Base-by-base conservation (phyloP, 768 basidiomycete species). In the Pisolithus marmoratus region DNA sequence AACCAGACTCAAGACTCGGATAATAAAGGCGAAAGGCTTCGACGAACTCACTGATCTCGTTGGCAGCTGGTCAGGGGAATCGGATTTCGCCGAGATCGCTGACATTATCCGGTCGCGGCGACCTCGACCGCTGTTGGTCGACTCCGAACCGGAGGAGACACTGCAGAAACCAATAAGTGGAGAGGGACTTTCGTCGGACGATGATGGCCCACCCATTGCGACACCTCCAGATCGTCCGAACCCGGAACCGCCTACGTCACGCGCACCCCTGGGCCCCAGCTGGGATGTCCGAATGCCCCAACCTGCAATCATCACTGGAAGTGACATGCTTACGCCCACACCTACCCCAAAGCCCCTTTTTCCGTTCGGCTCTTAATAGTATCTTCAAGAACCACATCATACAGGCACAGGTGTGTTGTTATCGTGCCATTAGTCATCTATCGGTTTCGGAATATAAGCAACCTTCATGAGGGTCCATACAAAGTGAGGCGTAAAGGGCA, bases 11-110 rank as follows among this genome's bases (percentile, higher is more conserved):
- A 77, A 78, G 46, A 74, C 82, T 17, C 64, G 66, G 0, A 65
- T 94, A 27, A 67, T 79, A 20, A 70, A 74, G 48, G 80, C 86
- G 24, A 93, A 92, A 59, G 68, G 70, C 17, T 93, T 72, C 60
- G 77, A 78, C 8, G 77, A 74, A 20, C 60, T 87, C 58, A 72
- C 71, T 0, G 71, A 74, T 12, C 57, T 81, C 4, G 78, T 81
- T 12, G 81, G 77, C 8, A 58, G 64, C 4, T 80, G 78, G 77
- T 77, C 76, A 2, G 87, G 86, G 15, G 79, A 83, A 57, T 70
- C 78, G 34, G 86, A 87, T 46, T 78, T 87, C 52, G 64, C 69
- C 8, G 73, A 78, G 8, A 79, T 88, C 23, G 72, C 76, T 22
- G 57, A 73, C 38, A 72, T 75, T 1, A 80, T 89, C 48, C 54